Conservation (phyloP, 192 early-diverging fungal species). For the Coemansia sp. region DNA sequence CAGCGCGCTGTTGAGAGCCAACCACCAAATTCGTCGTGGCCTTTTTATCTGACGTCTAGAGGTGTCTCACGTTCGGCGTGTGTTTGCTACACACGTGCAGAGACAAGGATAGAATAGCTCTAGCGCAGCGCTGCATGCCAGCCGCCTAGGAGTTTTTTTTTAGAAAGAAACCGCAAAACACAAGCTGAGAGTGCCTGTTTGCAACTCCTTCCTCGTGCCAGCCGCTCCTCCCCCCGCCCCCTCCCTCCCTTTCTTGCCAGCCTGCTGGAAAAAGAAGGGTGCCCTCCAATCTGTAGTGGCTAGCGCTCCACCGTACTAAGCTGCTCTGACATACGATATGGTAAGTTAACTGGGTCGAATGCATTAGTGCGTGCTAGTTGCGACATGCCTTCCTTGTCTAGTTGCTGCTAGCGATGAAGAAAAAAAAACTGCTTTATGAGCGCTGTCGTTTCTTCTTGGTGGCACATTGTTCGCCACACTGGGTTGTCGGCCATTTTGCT, state of each 20-base stretch:
- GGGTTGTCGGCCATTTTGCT: background rate
- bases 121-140: background rate
- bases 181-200: background rate
- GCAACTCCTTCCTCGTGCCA: background rate
- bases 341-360: background rate
- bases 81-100: background rate
- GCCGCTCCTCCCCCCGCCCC: background rate
- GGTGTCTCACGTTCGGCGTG: background rate
- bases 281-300: background rate
- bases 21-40: background rate
- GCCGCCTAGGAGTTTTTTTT: background rate
- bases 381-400: background rate
- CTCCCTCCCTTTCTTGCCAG: background rate
- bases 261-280: background rate
- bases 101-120: background rate
- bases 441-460: background rate
- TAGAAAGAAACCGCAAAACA: background rate
- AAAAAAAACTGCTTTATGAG: background rate
- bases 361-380: background rate
- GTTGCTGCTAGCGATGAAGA: background rate
- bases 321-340: constrained; percentile 4
- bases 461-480: constrained; percentile 2
- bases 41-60: background rate
- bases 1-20: background rate
- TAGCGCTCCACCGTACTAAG: constrained; percentile 1